Evolutionary conservation across 441 rosid genomes (phyloP), one percentile per base, ranked within the genome.

Genomic region (Populus hybrid): DNA sequence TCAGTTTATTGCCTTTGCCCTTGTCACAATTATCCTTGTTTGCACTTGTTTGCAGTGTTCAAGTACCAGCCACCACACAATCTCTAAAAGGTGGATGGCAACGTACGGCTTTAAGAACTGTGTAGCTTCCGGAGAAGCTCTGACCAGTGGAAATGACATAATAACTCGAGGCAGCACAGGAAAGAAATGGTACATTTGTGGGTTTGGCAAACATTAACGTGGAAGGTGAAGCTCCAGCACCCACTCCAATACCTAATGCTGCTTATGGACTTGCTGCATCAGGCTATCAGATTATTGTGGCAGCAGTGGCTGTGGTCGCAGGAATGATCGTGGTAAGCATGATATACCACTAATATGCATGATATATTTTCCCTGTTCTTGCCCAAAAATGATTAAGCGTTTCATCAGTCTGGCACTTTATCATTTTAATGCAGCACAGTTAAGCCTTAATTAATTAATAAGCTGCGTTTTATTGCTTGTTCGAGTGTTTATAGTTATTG

Each of bases 151-250:
- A 61, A 73, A 80, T 4, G 93, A 86, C 66, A 59, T 20, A 20
- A 75, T 90, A 36, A 28, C 69, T 12, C 84, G 87, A 4, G 1
- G 0, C 4, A 9, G 30, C 3, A 59, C 83, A 3, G 88, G 89
- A 20, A 80, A 76, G 16, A 85, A 88, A 72, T 81, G 91, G 88
- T 90, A 84, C 81, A 82, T 90, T 66, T 87, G 90, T 9, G 86
- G 90, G 1, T 8, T 10, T 2, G 28, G 18, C 1, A 23, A 36
- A 8, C 91, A 88, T 65, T 84, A 66, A 32, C 0, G 87, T 86
- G 0, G 16, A 54, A 2, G 12, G 61, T 4, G 12, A 6, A 0
- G 73, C 42, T 26, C 77, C 80, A 0, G 67, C 74, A 1, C 78
- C 84, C 0, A 35, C 74, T 14, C 84, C 87, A 0, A 10, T 61